Percentiles rank a stretch among this genome's conserved stretches.
Evolutionary conservation across 345 rosid species (phyloP).

Genomic region (Turritis glabra): DNA sequence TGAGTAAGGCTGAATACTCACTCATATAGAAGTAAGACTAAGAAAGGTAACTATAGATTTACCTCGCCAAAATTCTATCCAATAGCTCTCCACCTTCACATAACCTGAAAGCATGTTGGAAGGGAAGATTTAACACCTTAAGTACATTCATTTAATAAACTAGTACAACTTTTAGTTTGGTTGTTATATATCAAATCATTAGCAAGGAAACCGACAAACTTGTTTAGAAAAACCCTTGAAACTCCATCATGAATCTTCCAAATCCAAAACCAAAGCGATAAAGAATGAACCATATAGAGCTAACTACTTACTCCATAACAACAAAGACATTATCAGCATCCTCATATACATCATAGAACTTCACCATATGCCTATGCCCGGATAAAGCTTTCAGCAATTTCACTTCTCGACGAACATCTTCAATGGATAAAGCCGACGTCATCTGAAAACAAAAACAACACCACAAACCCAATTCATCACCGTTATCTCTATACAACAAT

Average conservation of each 20-base stretch:
- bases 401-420: slow-evolving; percentile 98
- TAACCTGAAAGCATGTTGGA: slow-evolving; percentile 51
- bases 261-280: not conserved
- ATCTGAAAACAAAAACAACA: slow-evolving; percentile 51
- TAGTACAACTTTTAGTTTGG: not conserved
- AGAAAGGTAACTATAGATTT: slow-evolving; percentile 21
- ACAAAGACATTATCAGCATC: slow-evolving; percentile 78
- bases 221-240: not conserved
- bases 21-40: not conserved
- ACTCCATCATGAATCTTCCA: not conserved
- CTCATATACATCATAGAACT: slow-evolving; percentile 84
- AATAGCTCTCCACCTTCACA: slow-evolving; percentile 97
- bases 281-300: not conserved
- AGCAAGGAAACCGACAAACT: slow-evolving; percentile 16
- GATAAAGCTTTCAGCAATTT: slow-evolving; percentile 84
- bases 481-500: not conserved
- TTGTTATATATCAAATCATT: not conserved
- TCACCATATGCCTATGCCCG: slow-evolving; percentile 78
- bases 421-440: slow-evolving; percentile 81
- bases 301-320: slow-evolving; percentile 82
- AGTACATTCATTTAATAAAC: not conserved
- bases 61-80: slow-evolving; percentile 93
- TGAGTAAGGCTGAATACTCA: not conserved
- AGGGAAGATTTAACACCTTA: not conserved
- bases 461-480: not conserved